Evolutionary conservation across 306 rosid genomes (phyloP).

Genomic region (Acacia melanoxylon): DNA sequence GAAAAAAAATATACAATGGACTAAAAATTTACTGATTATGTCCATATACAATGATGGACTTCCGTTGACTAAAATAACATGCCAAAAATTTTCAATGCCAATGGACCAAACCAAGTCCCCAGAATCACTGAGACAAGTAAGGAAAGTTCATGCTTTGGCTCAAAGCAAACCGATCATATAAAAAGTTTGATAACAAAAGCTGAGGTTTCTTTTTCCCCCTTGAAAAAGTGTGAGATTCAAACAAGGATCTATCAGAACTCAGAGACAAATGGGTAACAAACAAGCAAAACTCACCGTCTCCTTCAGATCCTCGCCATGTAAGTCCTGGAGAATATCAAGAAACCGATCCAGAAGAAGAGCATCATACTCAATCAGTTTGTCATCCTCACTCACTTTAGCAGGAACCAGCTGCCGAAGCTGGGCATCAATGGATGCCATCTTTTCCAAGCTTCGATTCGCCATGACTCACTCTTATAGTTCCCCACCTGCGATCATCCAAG

Average conservation of each 20-base stretch:
- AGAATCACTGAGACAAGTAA: conserved; percentile 15
- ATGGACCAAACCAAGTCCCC: conserved; percentile 6
- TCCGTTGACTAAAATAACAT: conserved; percentile 21
- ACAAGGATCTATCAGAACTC: not conserved
- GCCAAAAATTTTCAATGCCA: conserved; percentile 4
- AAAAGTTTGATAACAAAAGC: conserved; percentile 1
- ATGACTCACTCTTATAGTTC: conserved; percentile 37
- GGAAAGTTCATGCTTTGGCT: conserved; percentile 17
- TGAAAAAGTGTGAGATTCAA: not conserved
- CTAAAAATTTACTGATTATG: conserved; percentile 4
- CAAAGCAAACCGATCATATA: conserved; percentile 11
- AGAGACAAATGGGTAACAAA: not conserved
- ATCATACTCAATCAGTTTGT: conserved; percentile 89
- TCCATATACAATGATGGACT: not conserved
- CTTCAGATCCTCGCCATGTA: conserved; percentile 92
- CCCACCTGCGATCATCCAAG: conserved; percentile 38
- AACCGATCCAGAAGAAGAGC: conserved; percentile 95
- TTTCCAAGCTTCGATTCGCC: conserved; percentile 78
- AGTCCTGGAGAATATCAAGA: conserved; percentile 96
- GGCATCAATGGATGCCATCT: conserved; percentile 95
- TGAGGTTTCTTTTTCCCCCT: not conserved
- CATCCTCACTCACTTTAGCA: conserved; percentile 90
- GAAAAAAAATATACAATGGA: not conserved
- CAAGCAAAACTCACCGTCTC: conserved; percentile 69
- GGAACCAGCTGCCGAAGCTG: conserved; percentile 90